A percentile compares a stretch with the other conserved stretches of the same genome.
Evolutionary conservation across 129 eudicot genomes (phyloP).

Genomic region (Pseudognaphalium luteoalbum): DNA sequence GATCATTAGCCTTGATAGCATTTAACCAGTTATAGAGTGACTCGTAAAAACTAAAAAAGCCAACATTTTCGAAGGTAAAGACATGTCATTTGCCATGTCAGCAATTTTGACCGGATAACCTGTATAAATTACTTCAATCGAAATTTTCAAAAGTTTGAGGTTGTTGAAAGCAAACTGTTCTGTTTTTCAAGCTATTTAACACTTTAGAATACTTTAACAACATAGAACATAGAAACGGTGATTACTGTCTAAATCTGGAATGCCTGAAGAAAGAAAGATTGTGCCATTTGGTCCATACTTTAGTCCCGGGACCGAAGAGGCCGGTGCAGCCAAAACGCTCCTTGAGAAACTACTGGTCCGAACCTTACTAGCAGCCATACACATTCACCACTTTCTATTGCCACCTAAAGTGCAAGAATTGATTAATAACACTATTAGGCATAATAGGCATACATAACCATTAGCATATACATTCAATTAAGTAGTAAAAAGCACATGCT

Average conservation of each 20-base stretch:
- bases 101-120: background rate
- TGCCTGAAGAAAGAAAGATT: constrained; percentile 81
- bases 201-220: constrained; percentile 3
- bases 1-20: background rate
- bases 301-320: constrained; percentile 63
- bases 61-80: background rate
- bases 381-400: background rate
- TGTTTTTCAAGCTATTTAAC: background rate
- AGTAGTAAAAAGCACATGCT: background rate
- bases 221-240: background rate
- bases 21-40: background rate
- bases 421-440: background rate
- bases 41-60: too few relatives aligned
- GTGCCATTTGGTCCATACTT: constrained; percentile 92
- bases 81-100: background rate
- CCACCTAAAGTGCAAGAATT: background rate
- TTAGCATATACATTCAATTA: background rate
- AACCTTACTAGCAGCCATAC: constrained; percentile 57
- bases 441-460: background rate
- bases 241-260: constrained; percentile 93
- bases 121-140: background rate
- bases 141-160: background rate
- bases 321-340: constrained; percentile 50
- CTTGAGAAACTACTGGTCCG: constrained; percentile 86
- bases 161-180: background rate